Base-by-base conservation (phyloP, 345 rosid genomes). In the Citrus reticulata region DNA sequence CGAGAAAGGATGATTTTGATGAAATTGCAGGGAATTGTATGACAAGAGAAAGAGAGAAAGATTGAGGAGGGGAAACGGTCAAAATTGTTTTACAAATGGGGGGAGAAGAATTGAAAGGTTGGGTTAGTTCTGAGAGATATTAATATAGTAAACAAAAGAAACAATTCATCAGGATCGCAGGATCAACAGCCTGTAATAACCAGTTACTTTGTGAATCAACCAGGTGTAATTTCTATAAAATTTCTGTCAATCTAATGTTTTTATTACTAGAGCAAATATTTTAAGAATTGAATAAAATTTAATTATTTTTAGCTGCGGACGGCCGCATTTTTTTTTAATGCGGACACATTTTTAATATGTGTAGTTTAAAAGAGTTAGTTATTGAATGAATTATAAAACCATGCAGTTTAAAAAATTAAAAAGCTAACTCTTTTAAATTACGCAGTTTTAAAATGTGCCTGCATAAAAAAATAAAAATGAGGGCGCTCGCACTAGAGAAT, bases 1-100 rank as follows among this genome's bases (percentile, higher is more conserved):
- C 2, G 17, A 65, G 10, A 32, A 1, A 8, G 24, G 58, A 49
- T 34, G 49, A 58, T 30, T 55, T 9, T 37, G 60, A 40, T 25
- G 58, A 59, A 37, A 59, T 16, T 60, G 66, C 77, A 27, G 35
- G 55, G 17, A n/a, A 35, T 8, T 17, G 58, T n/a, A 65, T 22
- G n/a, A 7, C 35, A 25, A 58, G n/a, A 25, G 27, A 22, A 25
- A 24, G 64, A 58, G 58, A 54, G 58, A 5, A 17, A 16, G 20
- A 17, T 54, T 19, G 22, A 54, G 76, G 46, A 30, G 42, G 29
- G 70, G 70, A 75, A 75, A 63, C 30, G 78, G 78, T 75, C 78
- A 75, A 75, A 63, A 5, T 63, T 39, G 68, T 72, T 42, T 42
- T 24, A 20, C 30, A 7, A 57, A 58, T 22, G 68, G 58, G 10